Conservation (phyloP, 2,329 filamentous ascomycete genomes). For the Pseudopyricularia javanii region DNA sequence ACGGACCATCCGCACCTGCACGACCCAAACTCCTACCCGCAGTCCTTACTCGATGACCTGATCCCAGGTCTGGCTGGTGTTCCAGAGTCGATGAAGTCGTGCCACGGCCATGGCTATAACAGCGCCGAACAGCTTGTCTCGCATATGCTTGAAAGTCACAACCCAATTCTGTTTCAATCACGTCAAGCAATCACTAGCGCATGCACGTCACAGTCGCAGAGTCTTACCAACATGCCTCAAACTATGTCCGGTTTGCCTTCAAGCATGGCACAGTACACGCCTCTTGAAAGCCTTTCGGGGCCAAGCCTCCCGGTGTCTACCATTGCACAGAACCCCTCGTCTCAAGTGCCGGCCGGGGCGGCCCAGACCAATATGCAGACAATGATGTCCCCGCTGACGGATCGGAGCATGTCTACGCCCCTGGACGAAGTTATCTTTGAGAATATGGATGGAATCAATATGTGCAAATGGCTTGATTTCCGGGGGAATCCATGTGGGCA, state of each 20-base stretch:
- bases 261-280: not conserved
- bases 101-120: not conserved
- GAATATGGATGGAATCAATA: not conserved
- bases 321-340: not conserved
- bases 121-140: constrained; percentile 3
- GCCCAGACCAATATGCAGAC: not conserved
- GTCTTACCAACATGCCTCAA: not conserved
- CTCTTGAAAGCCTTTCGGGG: not conserved
- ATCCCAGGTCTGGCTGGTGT: not conserved
- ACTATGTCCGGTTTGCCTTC: not conserved
- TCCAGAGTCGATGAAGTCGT: not conserved
- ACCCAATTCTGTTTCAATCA: not conserved
- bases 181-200: not conserved
- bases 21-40: not conserved
- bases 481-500: constrained; percentile 12
- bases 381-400: not conserved
- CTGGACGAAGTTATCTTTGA: not conserved
- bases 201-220: not conserved
- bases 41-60: not conserved
- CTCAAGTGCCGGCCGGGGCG: not conserved
- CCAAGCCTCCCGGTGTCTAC: not conserved
- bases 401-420: not conserved
- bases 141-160: not conserved
- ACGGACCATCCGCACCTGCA: constrained; percentile 1
- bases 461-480: constrained; percentile 17